phyloP scores from a whole-genome alignment of 305 asterid species.

The Striga hermonthica region DNA sequence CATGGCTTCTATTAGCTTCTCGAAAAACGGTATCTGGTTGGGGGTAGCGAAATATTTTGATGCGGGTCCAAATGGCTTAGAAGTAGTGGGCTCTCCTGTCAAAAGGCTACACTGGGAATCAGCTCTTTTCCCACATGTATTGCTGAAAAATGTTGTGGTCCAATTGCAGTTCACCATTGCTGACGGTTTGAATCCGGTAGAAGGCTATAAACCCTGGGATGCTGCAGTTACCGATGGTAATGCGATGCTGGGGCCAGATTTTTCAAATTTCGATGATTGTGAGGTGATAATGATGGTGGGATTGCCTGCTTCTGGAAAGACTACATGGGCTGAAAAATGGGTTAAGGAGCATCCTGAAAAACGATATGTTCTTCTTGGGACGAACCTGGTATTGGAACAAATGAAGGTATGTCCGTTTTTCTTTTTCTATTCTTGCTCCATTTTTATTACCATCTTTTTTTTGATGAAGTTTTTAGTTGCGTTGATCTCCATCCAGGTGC shows the following conservation, averaged over 20 bases:
- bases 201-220: constrained; percentile 57
- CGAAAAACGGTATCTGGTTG: constrained; percentile 54
- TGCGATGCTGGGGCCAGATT: constrained; percentile 42
- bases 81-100: constrained; percentile 37
- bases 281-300: constrained; percentile 66
- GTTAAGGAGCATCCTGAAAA: constrained; percentile 52
- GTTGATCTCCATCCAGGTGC: constrained; percentile 41
- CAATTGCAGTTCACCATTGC: constrained; percentile 48
- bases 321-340: constrained; percentile 67
- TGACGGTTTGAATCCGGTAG: constrained; percentile 48
- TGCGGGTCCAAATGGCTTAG: constrained; percentile 48
- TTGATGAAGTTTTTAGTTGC: constrained; percentile 17
- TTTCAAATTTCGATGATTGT: constrained; percentile 39
- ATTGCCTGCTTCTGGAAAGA: constrained; percentile 62
- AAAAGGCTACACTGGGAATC: constrained; percentile 38
- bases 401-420: constrained; percentile 46
- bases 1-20: constrained; percentile 52
- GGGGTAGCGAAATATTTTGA: constrained; percentile 53
- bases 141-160: constrained; percentile 54
- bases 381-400: constrained; percentile 49
- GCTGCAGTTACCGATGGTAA: constrained; percentile 46
- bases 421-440: constrained; percentile 10
- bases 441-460: constrained; percentile 3
- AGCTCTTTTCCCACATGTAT: constrained; percentile 57
- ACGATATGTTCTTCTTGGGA: constrained; percentile 59